phyloP scores from a whole-genome alignment of 1,284 basidiomycete genomes.

The Athelia sp. region DNA sequence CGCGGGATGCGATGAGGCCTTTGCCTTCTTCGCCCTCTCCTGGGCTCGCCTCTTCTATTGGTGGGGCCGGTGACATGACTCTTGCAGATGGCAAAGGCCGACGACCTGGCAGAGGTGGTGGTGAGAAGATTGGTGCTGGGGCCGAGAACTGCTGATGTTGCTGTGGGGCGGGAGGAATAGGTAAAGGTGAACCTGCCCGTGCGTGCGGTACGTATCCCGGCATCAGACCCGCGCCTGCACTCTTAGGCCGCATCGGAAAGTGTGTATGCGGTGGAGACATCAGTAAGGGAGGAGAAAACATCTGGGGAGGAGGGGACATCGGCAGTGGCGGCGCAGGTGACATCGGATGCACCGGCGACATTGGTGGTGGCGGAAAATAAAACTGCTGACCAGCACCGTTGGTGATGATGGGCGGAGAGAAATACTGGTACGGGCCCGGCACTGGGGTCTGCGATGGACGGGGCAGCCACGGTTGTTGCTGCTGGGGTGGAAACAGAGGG shows the following conservation, averaged over 20 bases:
- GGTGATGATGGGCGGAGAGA: constrained; percentile 12
- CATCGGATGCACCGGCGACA: constrained; percentile 19
- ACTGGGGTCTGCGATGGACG: constrained; percentile 23
- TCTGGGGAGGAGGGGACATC: too few species aligned
- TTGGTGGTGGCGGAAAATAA: constrained; percentile 29
- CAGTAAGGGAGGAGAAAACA: too few species aligned
- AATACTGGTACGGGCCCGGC: constrained; percentile 17
- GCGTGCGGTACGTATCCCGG: too few species aligned
- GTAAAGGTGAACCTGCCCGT: background rate
- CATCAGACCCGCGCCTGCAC: too few species aligned
- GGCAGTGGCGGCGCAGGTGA: constrained; percentile 7
- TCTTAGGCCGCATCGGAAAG: too few species aligned
- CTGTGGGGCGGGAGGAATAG: background rate
- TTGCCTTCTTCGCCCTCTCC: constrained; percentile 49
- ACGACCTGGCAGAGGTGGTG: too few species aligned
- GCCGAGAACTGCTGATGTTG: background rate
- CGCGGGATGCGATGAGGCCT: constrained; percentile 52
- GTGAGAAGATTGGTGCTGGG: background rate
- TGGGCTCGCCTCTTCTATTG: background rate
- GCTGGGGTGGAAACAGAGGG: constrained; percentile 29
- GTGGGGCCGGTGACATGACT: background rate
- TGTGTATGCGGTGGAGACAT: too few species aligned
- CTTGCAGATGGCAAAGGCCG: too few species aligned
- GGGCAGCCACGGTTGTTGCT: constrained; percentile 41
- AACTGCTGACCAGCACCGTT: constrained; percentile 22